Evolutionary conservation across 2,329 filamentous ascomycete species (phyloP), one percentile per base, ranked within the genome.

Genomic region (Lachnellula arida): DNA sequence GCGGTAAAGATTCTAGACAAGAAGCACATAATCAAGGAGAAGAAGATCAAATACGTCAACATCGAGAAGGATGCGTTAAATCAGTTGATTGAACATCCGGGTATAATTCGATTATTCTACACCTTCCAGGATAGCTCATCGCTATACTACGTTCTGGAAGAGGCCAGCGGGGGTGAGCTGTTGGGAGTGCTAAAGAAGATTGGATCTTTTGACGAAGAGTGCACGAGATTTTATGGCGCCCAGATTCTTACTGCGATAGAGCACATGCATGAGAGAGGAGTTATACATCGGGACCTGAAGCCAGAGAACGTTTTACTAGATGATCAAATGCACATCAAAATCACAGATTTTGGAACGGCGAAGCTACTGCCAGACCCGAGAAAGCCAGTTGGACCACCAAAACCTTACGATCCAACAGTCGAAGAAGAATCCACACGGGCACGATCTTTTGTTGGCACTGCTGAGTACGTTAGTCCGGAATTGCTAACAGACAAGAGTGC

Each of bases 11-110:
- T 99, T 15, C 82, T 99, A 47, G 94, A 99, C 74, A 99, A 99
- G 75, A 85, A 91, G 67, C 94, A 99, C 72, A 99, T 99, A 69
- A 99, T 99, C 78, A 99, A 97, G 74, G 94, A 99, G 75, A 97
- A 96, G 74, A 99, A 99, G 80, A 96, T 99, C 68, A 99, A 99
- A 79, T 99, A 99, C 69, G 94, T 99, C 73, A 99, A 97, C 74
- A 99, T 99, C 67, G 94, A 99, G 74, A 97, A 97, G 76, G 93
- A 99, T 74, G 97, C 94, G 0, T 78, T 99, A 54, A 99, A 99
- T 70, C 86, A 94, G 60, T 78, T 99, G 56, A 97, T 93, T 3
- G 93, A 99, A 61, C 94, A 99, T 68, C 94, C 94, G 6, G 94
- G 94, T 19, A 93, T 99, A 57, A 92, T 99, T 55, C 88, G 94